Evolutionary conservation across 495 filamentous ascomycete species (phyloP).

Genomic region (Hypomontagnella monticulosa): DNA sequence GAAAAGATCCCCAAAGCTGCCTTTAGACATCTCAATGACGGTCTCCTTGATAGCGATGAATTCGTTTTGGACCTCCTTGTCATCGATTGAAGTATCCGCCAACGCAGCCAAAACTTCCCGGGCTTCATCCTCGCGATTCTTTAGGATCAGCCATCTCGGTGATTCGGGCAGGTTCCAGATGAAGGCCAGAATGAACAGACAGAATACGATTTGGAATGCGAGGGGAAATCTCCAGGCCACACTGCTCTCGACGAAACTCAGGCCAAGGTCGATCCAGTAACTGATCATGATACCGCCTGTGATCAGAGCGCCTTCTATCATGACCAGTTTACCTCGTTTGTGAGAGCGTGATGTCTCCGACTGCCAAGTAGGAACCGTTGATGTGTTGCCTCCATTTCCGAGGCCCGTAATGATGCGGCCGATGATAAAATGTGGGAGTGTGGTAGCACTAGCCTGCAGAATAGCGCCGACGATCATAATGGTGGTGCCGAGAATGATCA

Average conservation of each 20-base stretch:
- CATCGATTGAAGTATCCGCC: slow-evolving; percentile 61
- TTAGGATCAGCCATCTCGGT: slow-evolving; percentile 77
- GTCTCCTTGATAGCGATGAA: slow-evolving; percentile 79
- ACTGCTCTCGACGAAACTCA: slow-evolving; percentile 69
- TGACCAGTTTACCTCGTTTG: slow-evolving; percentile 77
- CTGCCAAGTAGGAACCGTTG: slow-evolving; percentile 78
- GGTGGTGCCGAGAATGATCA: slow-evolving; percentile 74
- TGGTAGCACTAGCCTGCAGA: slow-evolving; percentile 69
- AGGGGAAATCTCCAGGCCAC: slow-evolving; percentile 81
- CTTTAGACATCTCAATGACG: slow-evolving; percentile 74
- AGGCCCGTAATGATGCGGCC: slow-evolving; percentile 74
- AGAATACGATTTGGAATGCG: slow-evolving; percentile 76
- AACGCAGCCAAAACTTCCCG: slow-evolving; percentile 69
- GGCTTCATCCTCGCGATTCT: slow-evolving; percentile 73
- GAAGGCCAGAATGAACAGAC: slow-evolving; percentile 66
- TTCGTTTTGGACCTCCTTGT: slow-evolving; percentile 67
- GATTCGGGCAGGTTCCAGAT: slow-evolving; percentile 76
- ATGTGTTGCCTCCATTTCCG: slow-evolving; percentile 70
- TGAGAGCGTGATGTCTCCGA: slow-evolving; percentile 80
- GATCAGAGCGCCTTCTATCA: slow-evolving; percentile 79
- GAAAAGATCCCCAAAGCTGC: slow-evolving; percentile 73
- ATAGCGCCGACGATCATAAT: slow-evolving; percentile 76
- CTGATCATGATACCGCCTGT: slow-evolving; percentile 75
- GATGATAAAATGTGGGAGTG: slow-evolving; percentile 69
- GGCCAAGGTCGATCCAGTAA: slow-evolving; percentile 80